Percentiles rank a stretch among this genome's conserved stretches.
These are phyloP conservation scores for Colletotrichum paranaense DNA, from an alignment of 2,329 filamentous ascomycete species.

Conservation along the genomic window DNA sequence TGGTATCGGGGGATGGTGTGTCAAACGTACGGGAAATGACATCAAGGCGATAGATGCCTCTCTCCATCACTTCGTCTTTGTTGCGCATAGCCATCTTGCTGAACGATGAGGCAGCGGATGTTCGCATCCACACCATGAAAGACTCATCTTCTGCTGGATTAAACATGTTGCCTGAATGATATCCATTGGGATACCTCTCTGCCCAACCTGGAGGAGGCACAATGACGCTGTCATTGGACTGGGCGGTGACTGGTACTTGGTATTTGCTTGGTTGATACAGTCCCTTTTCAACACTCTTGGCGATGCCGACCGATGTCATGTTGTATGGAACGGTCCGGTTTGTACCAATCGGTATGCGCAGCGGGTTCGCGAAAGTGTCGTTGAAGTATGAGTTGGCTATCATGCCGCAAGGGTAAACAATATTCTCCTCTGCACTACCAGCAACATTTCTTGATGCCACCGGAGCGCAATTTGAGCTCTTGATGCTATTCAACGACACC, in stretches of 20 bases:
- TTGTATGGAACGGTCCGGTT: neutral
- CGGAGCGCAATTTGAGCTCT: neutral
- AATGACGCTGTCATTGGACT: neutral
- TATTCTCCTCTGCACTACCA: neutral
- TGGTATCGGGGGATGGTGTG: rapidly evolving
- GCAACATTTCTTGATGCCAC: neutral
- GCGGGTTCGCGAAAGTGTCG: conserved; percentile 9
- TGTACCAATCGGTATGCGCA: neutral
- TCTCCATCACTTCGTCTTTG: neutral
- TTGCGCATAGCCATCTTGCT: conserved; percentile 3
- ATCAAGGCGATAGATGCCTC: conserved; percentile 16
- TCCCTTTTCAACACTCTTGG: neutral
- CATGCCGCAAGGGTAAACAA: conserved; percentile 13
- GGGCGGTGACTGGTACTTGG: neutral
- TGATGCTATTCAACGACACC: neutral
- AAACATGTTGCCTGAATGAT: conserved; percentile 13
- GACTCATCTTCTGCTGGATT: conserved; percentile 8
- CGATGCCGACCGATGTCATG: neutral
- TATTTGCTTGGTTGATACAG: neutral
- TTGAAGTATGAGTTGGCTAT: conserved; percentile 19
- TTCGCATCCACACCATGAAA: conserved; percentile 25
- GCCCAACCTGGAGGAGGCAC: conserved; percentile 4
- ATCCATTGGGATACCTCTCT: conserved; percentile 3
- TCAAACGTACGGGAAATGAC: neutral
- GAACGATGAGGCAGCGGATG: neutral